Conservation (phyloP, 257 asterid species). For the Ballota nigra region DNA sequence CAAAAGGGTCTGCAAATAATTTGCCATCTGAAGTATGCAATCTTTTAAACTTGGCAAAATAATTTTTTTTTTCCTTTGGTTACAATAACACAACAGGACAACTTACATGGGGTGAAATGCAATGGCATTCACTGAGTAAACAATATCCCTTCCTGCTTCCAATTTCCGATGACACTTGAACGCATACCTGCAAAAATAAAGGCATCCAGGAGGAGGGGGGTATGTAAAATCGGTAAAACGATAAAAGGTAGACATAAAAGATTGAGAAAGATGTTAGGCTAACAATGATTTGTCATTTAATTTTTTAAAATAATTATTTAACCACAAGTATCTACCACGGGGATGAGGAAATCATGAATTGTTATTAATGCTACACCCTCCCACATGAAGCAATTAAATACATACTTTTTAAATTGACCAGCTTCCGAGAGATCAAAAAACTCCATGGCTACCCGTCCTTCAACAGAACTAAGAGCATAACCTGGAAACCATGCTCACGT, state of each 20-base stretch:
- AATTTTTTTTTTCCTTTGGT: not conserved
- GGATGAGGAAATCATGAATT: constrained; percentile 35
- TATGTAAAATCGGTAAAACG: not conserved
- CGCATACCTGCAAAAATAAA: constrained; percentile 62
- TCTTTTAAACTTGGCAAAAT: not conserved
- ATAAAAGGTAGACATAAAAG: constrained; percentile 1
- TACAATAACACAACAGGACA: constrained; percentile 20
- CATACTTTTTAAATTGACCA: constrained; percentile 84
- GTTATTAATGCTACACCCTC: not conserved
- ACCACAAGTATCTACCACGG: constrained; percentile 13
- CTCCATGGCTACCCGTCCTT: constrained; percentile 94
- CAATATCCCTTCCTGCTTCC: constrained; percentile 84
- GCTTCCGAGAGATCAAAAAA: constrained; percentile 79
- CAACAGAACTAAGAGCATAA: constrained; percentile 93
- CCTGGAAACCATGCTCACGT: constrained; percentile 52
- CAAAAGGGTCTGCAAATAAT: not conserved
- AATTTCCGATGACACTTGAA: constrained; percentile 88
- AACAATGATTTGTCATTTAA: not conserved
- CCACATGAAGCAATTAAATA: constrained; percentile 19
- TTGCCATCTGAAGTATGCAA: not conserved
- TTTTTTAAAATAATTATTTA: not conserved
- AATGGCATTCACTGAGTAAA: constrained; percentile 89
- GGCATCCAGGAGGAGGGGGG: not conserved
- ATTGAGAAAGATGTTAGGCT: not conserved
- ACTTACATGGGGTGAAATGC: constrained; percentile 96